Conservation (phyloP, 2,329 filamentous ascomycete species). For the Verticillium albo-atrum region DNA sequence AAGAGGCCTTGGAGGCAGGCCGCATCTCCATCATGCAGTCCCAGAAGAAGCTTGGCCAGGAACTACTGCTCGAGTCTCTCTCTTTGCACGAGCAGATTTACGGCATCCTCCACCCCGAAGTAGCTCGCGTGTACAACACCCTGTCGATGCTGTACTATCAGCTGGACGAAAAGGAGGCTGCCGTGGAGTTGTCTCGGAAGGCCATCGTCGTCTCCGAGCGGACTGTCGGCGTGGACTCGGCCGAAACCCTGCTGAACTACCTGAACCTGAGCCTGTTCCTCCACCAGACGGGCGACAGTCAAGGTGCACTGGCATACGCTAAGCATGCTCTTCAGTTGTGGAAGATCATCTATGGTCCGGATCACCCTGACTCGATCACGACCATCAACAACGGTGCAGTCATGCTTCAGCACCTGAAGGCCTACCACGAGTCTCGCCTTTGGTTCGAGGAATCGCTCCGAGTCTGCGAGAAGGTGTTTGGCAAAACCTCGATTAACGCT, state of each 20-base stretch:
- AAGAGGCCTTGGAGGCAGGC: slow-evolving; percentile 93
- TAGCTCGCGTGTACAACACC: slow-evolving; percentile 91
- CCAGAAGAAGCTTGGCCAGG: slow-evolving; percentile 93
- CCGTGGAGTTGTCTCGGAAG: slow-evolving; percentile 92
- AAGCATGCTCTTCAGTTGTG: slow-evolving; percentile 91
- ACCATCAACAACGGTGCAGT: slow-evolving; percentile 98
- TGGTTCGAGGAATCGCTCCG: slow-evolving; percentile 95
- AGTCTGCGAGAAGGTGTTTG: slow-evolving; percentile 86
- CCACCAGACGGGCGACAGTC: slow-evolving; percentile 87
- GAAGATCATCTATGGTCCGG: slow-evolving; percentile 93
- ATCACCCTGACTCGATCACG: slow-evolving; percentile 96
- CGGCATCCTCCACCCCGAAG: slow-evolving; percentile 92
- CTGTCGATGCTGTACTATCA: slow-evolving; percentile 95
- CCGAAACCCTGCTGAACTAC: slow-evolving; percentile 92
- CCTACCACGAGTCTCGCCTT: slow-evolving; percentile 87
- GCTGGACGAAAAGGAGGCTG: slow-evolving; percentile 94
- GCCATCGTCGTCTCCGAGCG: slow-evolving; percentile 94
- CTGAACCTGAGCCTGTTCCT: slow-evolving; percentile 93
- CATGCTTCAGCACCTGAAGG: slow-evolving; percentile 94
- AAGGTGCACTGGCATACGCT: slow-evolving; percentile 79
- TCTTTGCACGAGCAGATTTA: slow-evolving; percentile 98
- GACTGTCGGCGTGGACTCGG: slow-evolving; percentile 87
- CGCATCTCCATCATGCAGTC: slow-evolving; percentile 94
- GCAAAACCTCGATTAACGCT: slow-evolving; percentile 84
- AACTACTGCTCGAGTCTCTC: slow-evolving; percentile 90